Conservation (phyloP, 805 yeast species). For the Metschnikowia aberdeeniae region DNA sequence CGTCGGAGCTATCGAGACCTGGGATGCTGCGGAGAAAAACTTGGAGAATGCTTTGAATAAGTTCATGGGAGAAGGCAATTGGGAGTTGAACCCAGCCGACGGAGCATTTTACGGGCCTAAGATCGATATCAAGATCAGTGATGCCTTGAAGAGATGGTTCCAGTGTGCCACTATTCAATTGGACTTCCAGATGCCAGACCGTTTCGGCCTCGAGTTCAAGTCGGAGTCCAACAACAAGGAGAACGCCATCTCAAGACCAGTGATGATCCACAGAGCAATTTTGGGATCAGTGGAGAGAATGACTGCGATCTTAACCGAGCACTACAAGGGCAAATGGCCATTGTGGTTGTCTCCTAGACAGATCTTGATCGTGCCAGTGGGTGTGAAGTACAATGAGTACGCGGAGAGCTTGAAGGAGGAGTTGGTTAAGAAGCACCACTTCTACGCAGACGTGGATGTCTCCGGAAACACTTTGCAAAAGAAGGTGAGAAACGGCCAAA, state of each 20-base stretch:
- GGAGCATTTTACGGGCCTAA: constrained; percentile 97
- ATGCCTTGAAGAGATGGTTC: constrained; percentile 94
- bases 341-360: constrained; percentile 99
- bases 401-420: constrained; percentile 75
- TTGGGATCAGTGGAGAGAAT: constrained; percentile 98
- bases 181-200: constrained; percentile 95
- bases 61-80: constrained; percentile 72
- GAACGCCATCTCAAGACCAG: constrained; percentile 75
- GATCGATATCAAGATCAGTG: constrained; percentile 93
- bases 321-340: constrained; percentile 99
- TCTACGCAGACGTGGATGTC: constrained; percentile 89
- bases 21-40: constrained; percentile 88
- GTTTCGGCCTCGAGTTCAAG: constrained; percentile 88
- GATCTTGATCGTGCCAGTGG: constrained; percentile 93
- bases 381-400: constrained; percentile 86
- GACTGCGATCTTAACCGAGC: constrained; percentile 98
- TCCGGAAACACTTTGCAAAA: constrained; percentile 95
- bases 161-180: constrained; percentile 99
- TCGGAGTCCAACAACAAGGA: constrained; percentile 53
- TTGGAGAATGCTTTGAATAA: constrained; percentile 76
- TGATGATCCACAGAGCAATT: constrained; percentile 98
- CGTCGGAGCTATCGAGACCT: constrained; percentile 90
- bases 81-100: constrained; percentile 96
- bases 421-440: constrained; percentile 62
- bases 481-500: constrained; percentile 96